These are phyloP conservation scores for Penicillium argentinense DNA, from an alignment of 495 filamentous ascomycete genomes.

Conservation along the genomic window DNA sequence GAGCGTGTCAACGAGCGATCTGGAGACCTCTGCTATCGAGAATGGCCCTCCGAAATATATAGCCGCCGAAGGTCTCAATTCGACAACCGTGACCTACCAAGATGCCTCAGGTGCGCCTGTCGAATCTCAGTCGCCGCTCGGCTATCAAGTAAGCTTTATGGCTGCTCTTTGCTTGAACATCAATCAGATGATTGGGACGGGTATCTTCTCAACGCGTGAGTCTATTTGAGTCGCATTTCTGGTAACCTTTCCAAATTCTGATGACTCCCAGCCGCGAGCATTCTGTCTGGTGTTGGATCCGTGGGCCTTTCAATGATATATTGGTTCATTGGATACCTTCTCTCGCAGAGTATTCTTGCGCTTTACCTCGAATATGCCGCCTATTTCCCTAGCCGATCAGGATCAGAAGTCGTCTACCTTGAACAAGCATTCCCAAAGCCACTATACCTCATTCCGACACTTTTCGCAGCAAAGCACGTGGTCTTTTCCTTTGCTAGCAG, in stretches of 20 bases:
- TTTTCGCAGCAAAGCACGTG: constrained; percentile 60
- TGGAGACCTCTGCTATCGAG: constrained; percentile 11
- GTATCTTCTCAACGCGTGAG: constrained; percentile 64
- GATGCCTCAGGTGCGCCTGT: constrained; percentile 64
- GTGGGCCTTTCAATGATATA: constrained; percentile 60
- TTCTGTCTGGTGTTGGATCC: constrained; percentile 56
- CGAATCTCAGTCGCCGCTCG: constrained; percentile 57
- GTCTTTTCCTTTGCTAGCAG: constrained; percentile 62
- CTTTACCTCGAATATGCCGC: constrained; percentile 61
- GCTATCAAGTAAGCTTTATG: constrained; percentile 55
- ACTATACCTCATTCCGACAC: constrained; percentile 58
- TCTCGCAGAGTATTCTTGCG: constrained; percentile 48
- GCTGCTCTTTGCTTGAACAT: constrained; percentile 63
- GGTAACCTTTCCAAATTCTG: too few species aligned
- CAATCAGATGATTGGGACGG: constrained; percentile 66
- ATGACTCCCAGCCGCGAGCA: constrained; percentile 47
- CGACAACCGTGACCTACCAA: constrained; percentile 55
- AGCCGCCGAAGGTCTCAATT: constrained; percentile 55
- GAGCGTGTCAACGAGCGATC: background rate
- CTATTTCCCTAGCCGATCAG: constrained; percentile 65
- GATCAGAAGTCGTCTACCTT: constrained; percentile 64
- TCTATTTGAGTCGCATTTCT: too few species aligned
- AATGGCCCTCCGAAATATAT: constrained; percentile 49
- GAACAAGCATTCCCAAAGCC: constrained; percentile 65
- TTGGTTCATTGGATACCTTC: constrained; percentile 59